Evolutionary conservation across 2,329 filamentous ascomycete genomes (phyloP).

Genomic region (Whalleya microplaca): DNA sequence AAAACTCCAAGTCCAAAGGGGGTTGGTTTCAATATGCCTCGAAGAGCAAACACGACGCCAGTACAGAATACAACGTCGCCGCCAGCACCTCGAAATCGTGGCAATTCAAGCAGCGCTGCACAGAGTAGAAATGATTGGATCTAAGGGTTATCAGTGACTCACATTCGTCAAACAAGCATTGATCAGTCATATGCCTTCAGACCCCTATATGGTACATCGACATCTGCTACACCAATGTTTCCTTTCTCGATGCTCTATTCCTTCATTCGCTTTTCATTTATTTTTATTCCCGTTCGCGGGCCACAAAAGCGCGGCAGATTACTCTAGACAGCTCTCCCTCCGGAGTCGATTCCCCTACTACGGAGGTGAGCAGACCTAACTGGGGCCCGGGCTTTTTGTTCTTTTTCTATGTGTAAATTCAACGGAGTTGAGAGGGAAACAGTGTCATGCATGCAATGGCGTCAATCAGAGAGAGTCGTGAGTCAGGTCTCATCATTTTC

Average conservation of each 20-base stretch:
- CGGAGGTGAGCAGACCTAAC: slow-evolving; percentile 9
- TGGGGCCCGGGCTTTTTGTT: slow-evolving; percentile 19
- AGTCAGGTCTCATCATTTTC: slow-evolving; percentile 20
- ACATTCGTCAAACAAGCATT: not conserved
- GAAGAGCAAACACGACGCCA: slow-evolving; percentile 31
- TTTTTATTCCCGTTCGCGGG: slow-evolving; percentile 4
- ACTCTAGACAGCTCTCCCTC: slow-evolving; percentile 15
- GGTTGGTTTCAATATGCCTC: slow-evolving; percentile 45
- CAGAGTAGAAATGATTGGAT: slow-evolving; percentile 33
- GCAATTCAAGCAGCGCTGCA: slow-evolving; percentile 26
- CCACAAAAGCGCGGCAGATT: slow-evolving; percentile 8
- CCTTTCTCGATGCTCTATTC: slow-evolving; percentile 8
- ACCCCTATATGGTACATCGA: slow-evolving; percentile 14
- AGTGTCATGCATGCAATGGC: slow-evolving; percentile 32
- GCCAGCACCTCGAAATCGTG: slow-evolving; percentile 21
- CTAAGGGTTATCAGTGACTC: slow-evolving; percentile 10
- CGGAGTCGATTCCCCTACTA: slow-evolving; percentile 10
- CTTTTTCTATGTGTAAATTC: slow-evolving; percentile 21
- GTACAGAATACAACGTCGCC: slow-evolving; percentile 11
- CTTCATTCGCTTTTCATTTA: slow-evolving; percentile 21
- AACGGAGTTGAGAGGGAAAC: slow-evolving; percentile 25
- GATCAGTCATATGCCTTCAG: slow-evolving; percentile 4
- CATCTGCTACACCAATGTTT: slow-evolving; percentile 20
- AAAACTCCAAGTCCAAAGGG: slow-evolving; percentile 49
- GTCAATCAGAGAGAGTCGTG: slow-evolving; percentile 32